Base-by-base conservation (phyloP, 140 eudicot species). In the Cichorium intybus region DNA sequence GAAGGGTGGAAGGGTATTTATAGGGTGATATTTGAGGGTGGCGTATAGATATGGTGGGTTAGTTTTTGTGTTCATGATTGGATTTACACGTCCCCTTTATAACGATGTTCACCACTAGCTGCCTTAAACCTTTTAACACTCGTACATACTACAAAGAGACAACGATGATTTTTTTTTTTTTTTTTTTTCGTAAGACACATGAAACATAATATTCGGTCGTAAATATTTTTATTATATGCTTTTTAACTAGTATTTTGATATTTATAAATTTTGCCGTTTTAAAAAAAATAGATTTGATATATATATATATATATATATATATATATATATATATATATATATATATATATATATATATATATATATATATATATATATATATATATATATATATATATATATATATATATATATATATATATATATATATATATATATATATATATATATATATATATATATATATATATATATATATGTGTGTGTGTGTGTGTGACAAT, bases 91-190 rank as follows among this genome's bases (percentile, higher is more conserved):
- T 68, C 65, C 62, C 21, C 37, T 67, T 67, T 66, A 66, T 65
- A 57, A 74, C 69, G 56, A 74, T 58, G 79, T 74, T 74, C 37
- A 22, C 75, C 75, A 67, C 79, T 75, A 14, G 69, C 22, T 52
- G 46, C 49, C 51, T 60, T 60, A n/a, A n/a, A 17, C 16, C 45
- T 23, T 16, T 52, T 56, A 48, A 52, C 33, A 51, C 60, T 11
- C 60, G 55, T 67, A 16, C 43, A 18, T 45, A 29, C n/a, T 48
- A 7, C 39, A 18, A 20, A 37, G 24, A 16, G 21, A 37, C 28
- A 41, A 31, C 21, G 14, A 8, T 4, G 9, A 37, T 39, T 29
- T 46, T 59, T 70, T 46, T 54, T 39, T 29, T 46, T 59, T 70
- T 46, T 10, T 6, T 46, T 10, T 11, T 16, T 27, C 5, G 24